A percentile compares a stretch with the other conserved stretches of the same genome.
These are phyloP conservation scores for Acacia acuminata DNA, from an alignment of 306 rosid genomes.

Conservation along the genomic window DNA sequence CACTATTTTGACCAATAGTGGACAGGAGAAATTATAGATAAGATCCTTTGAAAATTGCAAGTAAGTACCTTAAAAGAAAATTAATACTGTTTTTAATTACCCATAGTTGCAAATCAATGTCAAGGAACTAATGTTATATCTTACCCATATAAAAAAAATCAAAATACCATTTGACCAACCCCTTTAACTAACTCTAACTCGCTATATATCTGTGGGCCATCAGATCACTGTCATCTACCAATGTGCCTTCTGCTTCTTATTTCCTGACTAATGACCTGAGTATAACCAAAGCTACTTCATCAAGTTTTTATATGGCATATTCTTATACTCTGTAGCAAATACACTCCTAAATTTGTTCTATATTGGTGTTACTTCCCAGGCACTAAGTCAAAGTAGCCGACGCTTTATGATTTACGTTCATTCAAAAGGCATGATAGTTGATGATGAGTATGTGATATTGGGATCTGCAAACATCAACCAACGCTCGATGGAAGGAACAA, in stretches of 20 bases:
- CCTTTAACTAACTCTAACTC: too few relatives aligned
- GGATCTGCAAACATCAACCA: slow-evolving; percentile 99
- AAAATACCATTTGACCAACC: too few relatives aligned
- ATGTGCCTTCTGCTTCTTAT: not conserved
- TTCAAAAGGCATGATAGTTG: slow-evolving; percentile 97
- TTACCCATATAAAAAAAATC: too few relatives aligned
- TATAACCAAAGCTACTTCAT: slow-evolving; percentile 12
- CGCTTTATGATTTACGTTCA: slow-evolving; percentile 98
- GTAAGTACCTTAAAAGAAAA: not conserved
- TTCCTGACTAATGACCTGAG: not conserved
- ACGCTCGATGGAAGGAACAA: slow-evolving; percentile 97
- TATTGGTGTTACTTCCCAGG: slow-evolving; percentile 57
- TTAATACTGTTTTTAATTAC: too few relatives aligned
- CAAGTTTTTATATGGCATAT: not conserved
- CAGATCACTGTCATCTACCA: not conserved
- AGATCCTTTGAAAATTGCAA: not conserved
- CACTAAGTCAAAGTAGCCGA: slow-evolving; percentile 60
- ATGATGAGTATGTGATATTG: slow-evolving; percentile 85
- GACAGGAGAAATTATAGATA: not conserved
- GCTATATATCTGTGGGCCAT: too few relatives aligned
- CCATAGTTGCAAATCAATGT: not conserved
- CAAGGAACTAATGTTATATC: not conserved
- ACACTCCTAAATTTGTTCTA: slow-evolving; percentile 21
- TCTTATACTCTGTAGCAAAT: not conserved
- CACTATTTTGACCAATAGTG: not conserved